Percentiles rank a stretch among this genome's conserved stretches.
Evolutionary conservation across 2,329 filamentous ascomycete genomes (phyloP).

Genomic region (Chalaropsis thielavioides): DNA sequence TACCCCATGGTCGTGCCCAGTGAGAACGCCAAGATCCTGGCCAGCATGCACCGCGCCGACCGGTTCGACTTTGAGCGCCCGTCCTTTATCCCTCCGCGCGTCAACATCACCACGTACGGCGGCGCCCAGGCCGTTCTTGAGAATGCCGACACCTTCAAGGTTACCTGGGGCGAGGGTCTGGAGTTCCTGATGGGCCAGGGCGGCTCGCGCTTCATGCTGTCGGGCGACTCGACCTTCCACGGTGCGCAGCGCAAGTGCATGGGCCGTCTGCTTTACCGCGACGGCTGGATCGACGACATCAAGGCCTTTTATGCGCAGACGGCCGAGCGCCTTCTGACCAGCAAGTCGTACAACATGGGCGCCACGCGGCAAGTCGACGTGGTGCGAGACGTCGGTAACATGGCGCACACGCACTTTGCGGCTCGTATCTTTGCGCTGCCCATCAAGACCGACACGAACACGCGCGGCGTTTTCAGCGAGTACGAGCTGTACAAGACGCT

Average conservation of each 20-base stretch:
- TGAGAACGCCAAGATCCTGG: slow-evolving; percentile 59
- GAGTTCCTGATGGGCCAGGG: slow-evolving; percentile 44
- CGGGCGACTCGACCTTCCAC: slow-evolving; percentile 35
- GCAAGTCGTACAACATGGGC: slow-evolving; percentile 47
- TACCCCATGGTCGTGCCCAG: slow-evolving; percentile 57
- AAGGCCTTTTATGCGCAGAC: slow-evolving; percentile 53
- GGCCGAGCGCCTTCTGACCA: slow-evolving; percentile 44
- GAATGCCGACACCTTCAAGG: slow-evolving; percentile 46
- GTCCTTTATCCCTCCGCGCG: slow-evolving; percentile 31
- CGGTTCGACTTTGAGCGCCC: slow-evolving; percentile 58
- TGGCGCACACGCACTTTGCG: slow-evolving; percentile 50
- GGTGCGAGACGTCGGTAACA: slow-evolving; percentile 53
- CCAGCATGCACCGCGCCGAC: slow-evolving; percentile 48
- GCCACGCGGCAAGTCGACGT: slow-evolving; percentile 51
- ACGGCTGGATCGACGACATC: slow-evolving; percentile 47
- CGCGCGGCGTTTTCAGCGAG: slow-evolving; percentile 42
- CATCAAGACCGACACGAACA: slow-evolving; percentile 46
- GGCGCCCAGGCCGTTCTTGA: slow-evolving; percentile 48
- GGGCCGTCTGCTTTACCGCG: slow-evolving; percentile 43
- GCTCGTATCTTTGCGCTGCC: slow-evolving; percentile 50
- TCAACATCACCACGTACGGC: slow-evolving; percentile 46
- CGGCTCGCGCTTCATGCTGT: slow-evolving; percentile 42
- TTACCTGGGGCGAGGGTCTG: slow-evolving; percentile 50
- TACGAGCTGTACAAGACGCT: slow-evolving; percentile 48
- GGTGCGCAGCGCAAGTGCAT: slow-evolving; percentile 38